Evolutionary conservation across 148 eudicot genomes (phyloP), one percentile per base, ranked within the genome.

Genomic region (Spergularia bocconei): DNA sequence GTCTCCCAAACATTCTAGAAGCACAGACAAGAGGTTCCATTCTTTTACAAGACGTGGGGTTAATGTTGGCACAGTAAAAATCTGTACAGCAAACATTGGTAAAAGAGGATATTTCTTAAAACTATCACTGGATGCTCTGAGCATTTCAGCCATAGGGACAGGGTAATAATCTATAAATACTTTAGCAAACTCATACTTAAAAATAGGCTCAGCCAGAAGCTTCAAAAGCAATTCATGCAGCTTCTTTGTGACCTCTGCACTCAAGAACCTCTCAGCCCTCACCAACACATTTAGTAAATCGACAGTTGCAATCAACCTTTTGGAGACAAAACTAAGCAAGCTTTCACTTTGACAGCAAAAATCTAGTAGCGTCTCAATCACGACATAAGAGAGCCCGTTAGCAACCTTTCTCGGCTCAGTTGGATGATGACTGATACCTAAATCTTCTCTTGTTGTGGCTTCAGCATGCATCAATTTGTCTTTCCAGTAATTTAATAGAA

Each of bases 41-140:
- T 95, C 99, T 86, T 87, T 91, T 29, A 95, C 94, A 75, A 95
- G 97, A 60, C 85, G 85, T 58, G 91, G 96, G 58, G 97, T 91
- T 36, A 95, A 81, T 56, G 97, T 92, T 11, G 99, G 98, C 76
- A 95, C 99, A 2, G 99, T 95, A 63, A 95, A 83, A 72, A 95
- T 92, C 85, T 95, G 99, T 65, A 95, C 99, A 63, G 94, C 82
- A 72, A 95, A 95, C 65, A 88, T 87, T 19, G 92, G 79, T 5
- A 90, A 80, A 41, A 90, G 80, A 41, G 88, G 91, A 83, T 78
- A 91, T 63, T 84, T 89, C 70, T 75, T 89, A 52, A 79, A 81
- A 80, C 15, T 14, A 73, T 92, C 91, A 77, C 69, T 77, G 73
- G 76, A 75, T 69, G 82, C 81, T 63, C 80, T 88, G 36, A 88